A percentile compares a stretch with the other conserved stretches of the same genome.
Evolutionary conservation across 148 eudicot species (phyloP).

Genomic region (Agrostemma githago): DNA sequence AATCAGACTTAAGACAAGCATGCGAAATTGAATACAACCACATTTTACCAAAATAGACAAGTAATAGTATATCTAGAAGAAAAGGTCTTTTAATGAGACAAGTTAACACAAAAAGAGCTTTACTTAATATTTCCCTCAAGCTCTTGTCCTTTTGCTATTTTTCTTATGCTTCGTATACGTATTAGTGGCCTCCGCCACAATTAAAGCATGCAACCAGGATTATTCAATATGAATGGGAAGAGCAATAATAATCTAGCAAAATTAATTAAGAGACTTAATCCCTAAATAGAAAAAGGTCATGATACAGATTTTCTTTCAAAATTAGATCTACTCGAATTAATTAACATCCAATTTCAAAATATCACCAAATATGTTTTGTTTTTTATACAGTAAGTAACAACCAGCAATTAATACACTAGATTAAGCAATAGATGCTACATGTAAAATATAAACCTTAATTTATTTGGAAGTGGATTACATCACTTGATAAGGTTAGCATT

Average conservation of each 20-base stretch:
- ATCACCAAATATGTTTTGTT: neutral
- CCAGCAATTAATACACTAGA: constrained; percentile 19
- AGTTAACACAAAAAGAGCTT: neutral
- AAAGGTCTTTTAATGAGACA: constrained; percentile 7
- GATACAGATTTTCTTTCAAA: neutral
- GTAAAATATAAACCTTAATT: constrained; percentile 16
- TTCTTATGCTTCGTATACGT: neutral
- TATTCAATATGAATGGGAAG: neutral
- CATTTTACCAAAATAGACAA: constrained; percentile 10
- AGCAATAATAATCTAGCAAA: neutral
- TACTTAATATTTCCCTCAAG: constrained; percentile 1
- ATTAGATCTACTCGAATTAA: too few species aligned
- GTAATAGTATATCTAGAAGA: neutral
- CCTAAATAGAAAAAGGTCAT: neutral
- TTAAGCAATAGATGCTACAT: constrained; percentile 36
- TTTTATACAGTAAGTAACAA: constrained; percentile 1
- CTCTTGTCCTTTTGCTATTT: constrained; percentile 13
- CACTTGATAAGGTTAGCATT: constrained; percentile 44
- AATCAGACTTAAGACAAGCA: neutral
- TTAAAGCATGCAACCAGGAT: constrained; percentile 11
- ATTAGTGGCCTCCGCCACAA: constrained; percentile 20
- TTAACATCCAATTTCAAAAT: too few species aligned
- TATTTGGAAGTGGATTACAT: constrained; percentile 50
- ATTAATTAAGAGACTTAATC: neutral
- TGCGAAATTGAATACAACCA: constrained; percentile 9